A percentile compares a stretch with the other conserved stretches of the same genome.
Evolutionary conservation across 2,329 filamentous ascomycete genomes (phyloP).

Genomic region (Mycosphaerelloides madeirae): DNA sequence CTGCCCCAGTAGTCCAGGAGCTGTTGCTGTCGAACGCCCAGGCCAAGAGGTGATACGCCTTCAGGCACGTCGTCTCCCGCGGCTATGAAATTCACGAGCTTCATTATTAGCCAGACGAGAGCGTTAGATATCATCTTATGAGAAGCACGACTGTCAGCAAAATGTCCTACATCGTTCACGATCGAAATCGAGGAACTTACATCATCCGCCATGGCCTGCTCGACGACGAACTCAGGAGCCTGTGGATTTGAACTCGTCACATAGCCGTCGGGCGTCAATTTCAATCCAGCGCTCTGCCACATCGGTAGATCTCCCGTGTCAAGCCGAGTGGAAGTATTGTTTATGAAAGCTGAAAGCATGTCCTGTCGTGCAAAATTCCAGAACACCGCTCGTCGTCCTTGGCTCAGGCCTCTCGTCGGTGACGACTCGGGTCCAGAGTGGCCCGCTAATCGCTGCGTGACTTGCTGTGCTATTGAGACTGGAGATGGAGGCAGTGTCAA

Average conservation of each 20-base stretch:
- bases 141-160: neutral
- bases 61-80: conserved; percentile 49
- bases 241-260: conserved; percentile 45
- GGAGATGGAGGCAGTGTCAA: conserved; percentile 41
- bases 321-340: conserved; percentile 56
- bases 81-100: conserved; percentile 62
- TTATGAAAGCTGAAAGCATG: conserved; percentile 61
- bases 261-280: conserved; percentile 52
- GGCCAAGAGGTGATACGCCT: conserved; percentile 36
- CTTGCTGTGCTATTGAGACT: conserved; percentile 22
- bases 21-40: conserved; percentile 47
- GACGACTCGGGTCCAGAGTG: conserved; percentile 3
- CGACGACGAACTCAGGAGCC: conserved; percentile 37
- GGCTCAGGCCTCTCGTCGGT: conserved; percentile 40
- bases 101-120: conserved; percentile 61
- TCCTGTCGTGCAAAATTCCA: conserved; percentile 66
- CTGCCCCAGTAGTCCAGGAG: conserved; percentile 51
- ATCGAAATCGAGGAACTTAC: neutral
- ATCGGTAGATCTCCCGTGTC: conserved; percentile 59
- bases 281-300: conserved; percentile 61
- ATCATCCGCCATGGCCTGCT: conserved; percentile 56
- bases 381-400: conserved; percentile 56
- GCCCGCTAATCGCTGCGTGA: conserved; percentile 14
- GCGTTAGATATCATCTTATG: conserved; percentile 55
- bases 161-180: neutral